These are phyloP conservation scores for Musa schizocarpa DNA, from an alignment of 176 grass and related monocot genomes.

Conservation along the genomic window DNA sequence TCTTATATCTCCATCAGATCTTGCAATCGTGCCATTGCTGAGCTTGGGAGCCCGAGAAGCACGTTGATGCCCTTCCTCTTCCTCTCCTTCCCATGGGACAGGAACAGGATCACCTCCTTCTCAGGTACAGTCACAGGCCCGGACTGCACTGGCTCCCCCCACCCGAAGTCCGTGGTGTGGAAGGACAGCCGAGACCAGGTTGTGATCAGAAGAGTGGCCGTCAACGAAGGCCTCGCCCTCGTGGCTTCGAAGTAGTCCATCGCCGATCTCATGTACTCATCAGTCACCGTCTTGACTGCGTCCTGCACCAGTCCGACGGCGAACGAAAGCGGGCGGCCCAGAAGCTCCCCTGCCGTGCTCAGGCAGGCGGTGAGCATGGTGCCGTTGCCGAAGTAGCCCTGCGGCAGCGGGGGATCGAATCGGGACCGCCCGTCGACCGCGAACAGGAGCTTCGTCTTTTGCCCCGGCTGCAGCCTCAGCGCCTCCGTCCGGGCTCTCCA, in stretches of 20 bases:
- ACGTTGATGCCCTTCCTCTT: constrained; percentile 61
- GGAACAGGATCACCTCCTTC: constrained; percentile 90
- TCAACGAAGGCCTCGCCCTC: constrained; percentile 55
- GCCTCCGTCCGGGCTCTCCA: constrained; percentile 73
- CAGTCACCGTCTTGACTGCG: constrained; percentile 57
- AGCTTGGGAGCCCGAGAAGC: constrained; percentile 65
- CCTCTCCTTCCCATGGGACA: constrained; percentile 70
- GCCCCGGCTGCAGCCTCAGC: constrained; percentile 35
- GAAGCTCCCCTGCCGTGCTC: constrained; percentile 44
- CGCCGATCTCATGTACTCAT: constrained; percentile 85
- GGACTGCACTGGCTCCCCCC: constrained; percentile 61
- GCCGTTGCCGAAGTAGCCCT: constrained; percentile 83
- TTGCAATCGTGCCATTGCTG: constrained; percentile 76
- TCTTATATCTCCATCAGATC: constrained; percentile 48
- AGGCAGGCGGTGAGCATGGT: constrained; percentile 61
- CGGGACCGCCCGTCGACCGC: constrained; percentile 70
- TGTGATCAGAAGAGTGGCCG: constrained; percentile 74
- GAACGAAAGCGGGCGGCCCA: constrained; percentile 35
- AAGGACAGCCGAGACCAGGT: constrained; percentile 82
- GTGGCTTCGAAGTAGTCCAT: constrained; percentile 92
- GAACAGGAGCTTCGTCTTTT: constrained; percentile 88
- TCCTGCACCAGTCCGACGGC: constrained; percentile 48
- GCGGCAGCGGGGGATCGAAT: constrained; percentile 45
- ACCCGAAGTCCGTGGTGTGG: constrained; percentile 77
- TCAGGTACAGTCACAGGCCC: constrained; percentile 83